phyloP scores from a whole-genome alignment of 768 basidiomycete species.

The Galerina sulciceps region DNA sequence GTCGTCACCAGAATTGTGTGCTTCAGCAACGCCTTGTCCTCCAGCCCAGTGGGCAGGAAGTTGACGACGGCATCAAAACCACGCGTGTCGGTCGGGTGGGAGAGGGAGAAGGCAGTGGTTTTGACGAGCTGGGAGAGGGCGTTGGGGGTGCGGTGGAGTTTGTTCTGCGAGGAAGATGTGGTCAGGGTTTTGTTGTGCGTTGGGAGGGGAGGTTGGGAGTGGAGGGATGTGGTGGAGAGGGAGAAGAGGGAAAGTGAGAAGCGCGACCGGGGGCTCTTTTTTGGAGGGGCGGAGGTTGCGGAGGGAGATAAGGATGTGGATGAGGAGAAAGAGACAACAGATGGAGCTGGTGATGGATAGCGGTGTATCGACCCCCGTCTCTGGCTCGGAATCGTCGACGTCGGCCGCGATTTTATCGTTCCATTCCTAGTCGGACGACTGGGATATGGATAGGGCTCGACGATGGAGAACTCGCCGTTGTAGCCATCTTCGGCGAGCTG shows the following conservation, averaged over 20 bases:
- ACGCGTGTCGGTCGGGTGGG: constrained; percentile 9
- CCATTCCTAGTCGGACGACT: no score
- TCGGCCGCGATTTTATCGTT: background rate
- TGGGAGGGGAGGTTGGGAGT: background rate
- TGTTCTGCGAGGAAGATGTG: background rate
- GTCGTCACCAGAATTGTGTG: constrained; percentile 49
- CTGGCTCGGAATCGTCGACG: background rate
- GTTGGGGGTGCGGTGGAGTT: background rate
- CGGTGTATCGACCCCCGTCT: background rate
- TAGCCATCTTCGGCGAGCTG: constrained; percentile 37
- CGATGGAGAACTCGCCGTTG: constrained; percentile 37
- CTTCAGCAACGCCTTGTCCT: constrained; percentile 47
- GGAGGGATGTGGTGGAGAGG: background rate
- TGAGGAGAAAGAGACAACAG: background rate
- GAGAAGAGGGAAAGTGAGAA: constrained; percentile 8
- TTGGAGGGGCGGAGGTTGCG: background rate
- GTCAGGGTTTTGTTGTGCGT: background rate
- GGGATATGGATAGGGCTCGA: constrained; percentile 20
- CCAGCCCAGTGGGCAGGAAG: constrained; percentile 39
- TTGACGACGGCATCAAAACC: constrained; percentile 48
- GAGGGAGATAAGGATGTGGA: background rate
- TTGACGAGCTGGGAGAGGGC: background rate
- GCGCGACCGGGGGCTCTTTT: background rate
- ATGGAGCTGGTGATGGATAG: background rate
- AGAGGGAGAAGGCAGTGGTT: background rate